These are phyloP conservation scores for Myrica gale DNA, from an alignment of 306 rosid species.

Conservation along the genomic window DNA sequence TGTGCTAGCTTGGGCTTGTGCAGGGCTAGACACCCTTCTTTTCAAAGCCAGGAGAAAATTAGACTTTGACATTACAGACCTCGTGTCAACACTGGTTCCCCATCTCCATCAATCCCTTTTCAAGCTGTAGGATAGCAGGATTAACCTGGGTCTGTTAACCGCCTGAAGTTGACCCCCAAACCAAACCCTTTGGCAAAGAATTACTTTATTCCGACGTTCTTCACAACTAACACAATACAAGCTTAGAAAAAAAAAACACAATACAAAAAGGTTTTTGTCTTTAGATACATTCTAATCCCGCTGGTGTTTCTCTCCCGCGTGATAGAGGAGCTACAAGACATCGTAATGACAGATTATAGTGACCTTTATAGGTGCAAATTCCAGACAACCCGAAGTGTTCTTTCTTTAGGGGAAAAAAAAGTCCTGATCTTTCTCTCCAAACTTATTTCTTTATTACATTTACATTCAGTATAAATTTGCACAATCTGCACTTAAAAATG, in stretches of 20 bases:
- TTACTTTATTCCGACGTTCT: slow-evolving; percentile 27
- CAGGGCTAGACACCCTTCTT: slow-evolving; percentile 59
- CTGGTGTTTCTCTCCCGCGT: neutral
- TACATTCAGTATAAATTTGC: too few relatives aligned
- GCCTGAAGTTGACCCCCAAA: slow-evolving; percentile 57
- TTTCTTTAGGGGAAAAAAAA: too few relatives aligned
- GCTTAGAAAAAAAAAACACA: too few relatives aligned
- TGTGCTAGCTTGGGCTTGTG: slow-evolving; percentile 42
- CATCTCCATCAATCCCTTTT: slow-evolving; percentile 10
- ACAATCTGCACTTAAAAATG: neutral
- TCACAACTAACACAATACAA: slow-evolving; percentile 33
- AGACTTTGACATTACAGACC: slow-evolving; percentile 22
- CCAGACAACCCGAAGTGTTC: too few relatives aligned
- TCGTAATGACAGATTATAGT: too few relatives aligned
- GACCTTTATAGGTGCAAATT: too few relatives aligned
- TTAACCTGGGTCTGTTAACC: slow-evolving; percentile 42
- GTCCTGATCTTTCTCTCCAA: too few relatives aligned
- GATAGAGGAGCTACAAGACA: too few relatives aligned
- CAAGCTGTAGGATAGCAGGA: neutral
- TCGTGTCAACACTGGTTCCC: slow-evolving; percentile 24
- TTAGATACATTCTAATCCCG: slow-evolving; percentile 8
- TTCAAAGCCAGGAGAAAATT: slow-evolving; percentile 35
- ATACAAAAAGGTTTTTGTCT: slow-evolving; percentile 9
- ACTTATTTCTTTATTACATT: too few relatives aligned
- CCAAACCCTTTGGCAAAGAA: slow-evolving; percentile 23